Evolutionary conservation across 176 grass and related monocot species (phyloP).

Genomic region (Poa pratensis): DNA sequence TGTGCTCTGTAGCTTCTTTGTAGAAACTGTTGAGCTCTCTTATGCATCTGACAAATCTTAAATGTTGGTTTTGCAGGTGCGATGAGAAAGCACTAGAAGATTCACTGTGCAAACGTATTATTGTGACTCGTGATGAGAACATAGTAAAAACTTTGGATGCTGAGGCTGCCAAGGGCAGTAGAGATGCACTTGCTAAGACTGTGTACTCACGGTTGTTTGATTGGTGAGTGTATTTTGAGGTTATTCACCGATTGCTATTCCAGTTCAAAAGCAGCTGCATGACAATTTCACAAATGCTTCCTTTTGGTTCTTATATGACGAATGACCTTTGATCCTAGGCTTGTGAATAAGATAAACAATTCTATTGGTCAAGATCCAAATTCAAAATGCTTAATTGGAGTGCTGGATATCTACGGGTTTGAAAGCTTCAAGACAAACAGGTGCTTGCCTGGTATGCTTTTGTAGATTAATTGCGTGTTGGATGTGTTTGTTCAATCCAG

Average conservation of each 20-base stretch:
- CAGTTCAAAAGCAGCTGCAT: slow-evolving; percentile 38
- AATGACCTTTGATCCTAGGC: slow-evolving; percentile 66
- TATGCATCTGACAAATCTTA: slow-evolving; percentile 27
- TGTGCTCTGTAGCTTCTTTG: slow-evolving; percentile 24
- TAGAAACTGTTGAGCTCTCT: slow-evolving; percentile 13
- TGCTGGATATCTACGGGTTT: slow-evolving; percentile 98
- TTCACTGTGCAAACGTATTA: slow-evolving; percentile 90
- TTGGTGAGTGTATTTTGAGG: slow-evolving; percentile 62
- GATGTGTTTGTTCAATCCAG: slow-evolving; percentile 15
- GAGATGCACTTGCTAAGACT: slow-evolving; percentile 93
- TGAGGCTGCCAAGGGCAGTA: slow-evolving; percentile 77
- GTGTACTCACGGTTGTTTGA: slow-evolving; percentile 96
- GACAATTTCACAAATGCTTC: slow-evolving; percentile 33
- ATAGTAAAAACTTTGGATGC: slow-evolving; percentile 85
- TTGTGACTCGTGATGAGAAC: slow-evolving; percentile 92
- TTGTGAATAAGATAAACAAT: slow-evolving; percentile 93
- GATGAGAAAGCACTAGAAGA: slow-evolving; percentile 82
- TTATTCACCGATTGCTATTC: slow-evolving; percentile 1
- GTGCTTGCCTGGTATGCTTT: slow-evolving; percentile 83
- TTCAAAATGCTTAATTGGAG: slow-evolving; percentile 91
- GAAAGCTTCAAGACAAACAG: slow-evolving; percentile 99
- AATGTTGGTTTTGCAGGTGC: slow-evolving; percentile 69
- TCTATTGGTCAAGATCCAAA: slow-evolving; percentile 98
- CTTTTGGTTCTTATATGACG: slow-evolving; percentile 31
- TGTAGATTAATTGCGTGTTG: slow-evolving; percentile 49